Conservation (phyloP, 306 rosid species). For the Cucurbita moschata region DNA sequence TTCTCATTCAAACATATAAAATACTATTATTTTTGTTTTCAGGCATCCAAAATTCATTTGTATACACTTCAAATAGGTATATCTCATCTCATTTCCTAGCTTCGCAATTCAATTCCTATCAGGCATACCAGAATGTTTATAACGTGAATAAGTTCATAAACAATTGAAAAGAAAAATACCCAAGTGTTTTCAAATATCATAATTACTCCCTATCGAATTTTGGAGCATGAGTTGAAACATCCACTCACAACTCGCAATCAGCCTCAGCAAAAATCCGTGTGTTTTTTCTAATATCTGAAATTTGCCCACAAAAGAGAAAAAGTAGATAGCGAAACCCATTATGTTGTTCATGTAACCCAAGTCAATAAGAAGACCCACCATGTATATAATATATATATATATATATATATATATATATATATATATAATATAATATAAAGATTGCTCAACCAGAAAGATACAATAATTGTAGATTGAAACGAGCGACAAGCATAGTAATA, state of each 20-base stretch:
- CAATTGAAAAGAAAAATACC: background rate
- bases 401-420: background rate
- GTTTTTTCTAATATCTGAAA: background rate
- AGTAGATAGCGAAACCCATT: constrained; percentile 15
- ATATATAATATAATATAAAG: background rate
- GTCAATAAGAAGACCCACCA: background rate
- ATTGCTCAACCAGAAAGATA: background rate
- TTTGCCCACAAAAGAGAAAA: constrained; percentile 14
- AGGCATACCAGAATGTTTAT: background rate
- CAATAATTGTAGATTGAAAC: background rate
- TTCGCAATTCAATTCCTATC: background rate
- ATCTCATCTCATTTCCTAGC: background rate
- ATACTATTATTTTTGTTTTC: background rate
- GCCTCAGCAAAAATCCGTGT: background rate
- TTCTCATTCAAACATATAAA: background rate
- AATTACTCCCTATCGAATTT: background rate
- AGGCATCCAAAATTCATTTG: background rate
- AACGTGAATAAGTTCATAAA: background rate
- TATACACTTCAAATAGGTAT: background rate
- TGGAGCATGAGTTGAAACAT: background rate
- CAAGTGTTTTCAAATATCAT: background rate
- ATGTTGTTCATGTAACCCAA: background rate
- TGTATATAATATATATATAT: background rate
- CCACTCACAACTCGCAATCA: background rate
- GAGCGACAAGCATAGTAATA: background rate